These are phyloP conservation scores for Fusarium begoniae DNA, from an alignment of 2,329 filamentous ascomycete species.

Conservation along the genomic window DNA sequence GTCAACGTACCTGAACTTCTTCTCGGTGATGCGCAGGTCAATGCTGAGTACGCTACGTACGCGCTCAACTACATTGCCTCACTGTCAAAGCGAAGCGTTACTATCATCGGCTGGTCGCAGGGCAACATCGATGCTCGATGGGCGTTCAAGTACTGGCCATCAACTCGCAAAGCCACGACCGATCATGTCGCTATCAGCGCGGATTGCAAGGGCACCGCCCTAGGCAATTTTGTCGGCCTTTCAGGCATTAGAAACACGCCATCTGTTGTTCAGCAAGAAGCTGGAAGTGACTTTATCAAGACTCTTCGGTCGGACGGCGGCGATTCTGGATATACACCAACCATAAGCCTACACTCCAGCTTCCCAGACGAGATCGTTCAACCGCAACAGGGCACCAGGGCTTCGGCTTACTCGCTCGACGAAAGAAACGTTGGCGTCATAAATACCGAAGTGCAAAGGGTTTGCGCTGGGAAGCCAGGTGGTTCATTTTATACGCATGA, in stretches of 20 bases:
- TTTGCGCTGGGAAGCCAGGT: background rate
- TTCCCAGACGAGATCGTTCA: conserved; percentile 5
- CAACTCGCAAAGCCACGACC: background rate
- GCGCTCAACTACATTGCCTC: conserved; percentile 6
- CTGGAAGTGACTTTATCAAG: background rate
- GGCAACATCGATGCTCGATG: conserved; percentile 9
- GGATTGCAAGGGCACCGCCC: conserved; percentile 1
- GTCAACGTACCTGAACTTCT: background rate
- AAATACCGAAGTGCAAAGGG: background rate
- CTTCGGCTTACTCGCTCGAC: conserved; percentile 5
- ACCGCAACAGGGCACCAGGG: background rate
- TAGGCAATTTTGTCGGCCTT: background rate
- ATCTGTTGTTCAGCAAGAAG: conserved; percentile 4
- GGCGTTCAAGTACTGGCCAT: conserved; percentile 23
- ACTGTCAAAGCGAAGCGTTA: background rate
- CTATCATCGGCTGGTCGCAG: conserved; percentile 8
- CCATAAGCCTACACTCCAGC: conserved; percentile 11
- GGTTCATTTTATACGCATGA: conserved; percentile 16
- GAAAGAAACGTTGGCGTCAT: background rate
- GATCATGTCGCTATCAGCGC: conserved; percentile 12
- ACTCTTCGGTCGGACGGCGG: background rate
- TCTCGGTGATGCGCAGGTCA: background rate
- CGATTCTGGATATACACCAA: conserved; percentile 4
- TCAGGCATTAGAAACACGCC: background rate
- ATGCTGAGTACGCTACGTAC: conserved; percentile 6